Conservation (phyloP, 78 protist genomes). For the Chrysochromulina tobinii region DNA sequence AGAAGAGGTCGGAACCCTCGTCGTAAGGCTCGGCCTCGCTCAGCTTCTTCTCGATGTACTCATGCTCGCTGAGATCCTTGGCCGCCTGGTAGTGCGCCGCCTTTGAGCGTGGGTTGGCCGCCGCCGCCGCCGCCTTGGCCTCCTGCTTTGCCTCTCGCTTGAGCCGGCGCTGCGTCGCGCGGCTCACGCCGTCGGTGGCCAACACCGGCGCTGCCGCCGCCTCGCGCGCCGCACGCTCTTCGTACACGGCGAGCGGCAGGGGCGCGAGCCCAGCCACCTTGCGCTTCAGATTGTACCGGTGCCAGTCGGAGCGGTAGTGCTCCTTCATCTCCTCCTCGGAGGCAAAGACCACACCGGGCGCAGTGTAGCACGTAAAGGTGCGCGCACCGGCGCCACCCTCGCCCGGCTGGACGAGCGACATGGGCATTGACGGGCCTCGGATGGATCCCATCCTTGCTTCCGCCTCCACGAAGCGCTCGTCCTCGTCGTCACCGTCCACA, state of each 20-base stretch:
- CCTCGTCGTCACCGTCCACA: too few species aligned
- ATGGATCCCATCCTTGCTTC: too few species aligned
- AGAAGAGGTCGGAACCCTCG: neutral
- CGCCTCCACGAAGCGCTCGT: too few species aligned
- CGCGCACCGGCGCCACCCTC: too few species aligned
- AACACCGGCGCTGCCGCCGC: neutral
- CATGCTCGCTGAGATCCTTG: neutral
- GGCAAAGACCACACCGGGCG: neutral
- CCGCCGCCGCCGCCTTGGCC: neutral
- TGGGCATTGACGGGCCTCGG: too few species aligned
- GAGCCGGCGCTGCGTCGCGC: neutral
- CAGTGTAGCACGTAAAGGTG: neutral
- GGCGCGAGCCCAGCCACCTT: slow-evolving; percentile 38
- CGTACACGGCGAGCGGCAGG: slow-evolving; percentile 39
- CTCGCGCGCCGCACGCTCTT: slow-evolving; percentile 19
- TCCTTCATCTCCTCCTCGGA: neutral
- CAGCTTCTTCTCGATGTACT: neutral
- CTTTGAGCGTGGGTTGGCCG: neutral
- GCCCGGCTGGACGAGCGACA: too few species aligned
- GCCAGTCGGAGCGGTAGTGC: slow-evolving; percentile 33
- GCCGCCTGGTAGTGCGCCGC: neutral
- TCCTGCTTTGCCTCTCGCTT: neutral
- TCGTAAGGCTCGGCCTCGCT: neutral
- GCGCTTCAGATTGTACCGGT: slow-evolving; percentile 38
- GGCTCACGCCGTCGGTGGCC: neutral